Evolutionary conservation across 2,329 filamentous ascomycete genomes (phyloP).

Genomic region (Tympanopsis confertula): DNA sequence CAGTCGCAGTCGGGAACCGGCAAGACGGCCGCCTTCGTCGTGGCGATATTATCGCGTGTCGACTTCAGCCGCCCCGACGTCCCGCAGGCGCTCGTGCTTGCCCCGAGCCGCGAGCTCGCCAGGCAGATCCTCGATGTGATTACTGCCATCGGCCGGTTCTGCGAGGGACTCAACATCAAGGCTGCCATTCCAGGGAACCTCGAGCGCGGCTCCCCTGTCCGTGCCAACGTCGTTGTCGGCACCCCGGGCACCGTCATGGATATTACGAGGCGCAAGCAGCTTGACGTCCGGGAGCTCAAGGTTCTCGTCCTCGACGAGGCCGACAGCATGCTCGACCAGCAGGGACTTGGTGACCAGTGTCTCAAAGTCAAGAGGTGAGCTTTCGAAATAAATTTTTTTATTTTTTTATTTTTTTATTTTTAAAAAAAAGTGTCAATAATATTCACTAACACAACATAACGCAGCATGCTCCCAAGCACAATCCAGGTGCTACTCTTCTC

Average conservation of each 20-base stretch:
- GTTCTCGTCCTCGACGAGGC: slow-evolving; percentile 90
- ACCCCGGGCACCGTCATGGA: slow-evolving; percentile 91
- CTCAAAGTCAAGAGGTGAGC: slow-evolving; percentile 73
- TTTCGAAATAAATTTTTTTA: background rate
- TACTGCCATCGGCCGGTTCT: slow-evolving; percentile 71
- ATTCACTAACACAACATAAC: no score
- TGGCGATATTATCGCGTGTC: slow-evolving; percentile 79
- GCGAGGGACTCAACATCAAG: slow-evolving; percentile 62
- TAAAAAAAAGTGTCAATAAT: slow-evolving; percentile 15
- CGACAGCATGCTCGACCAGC: slow-evolving; percentile 96
- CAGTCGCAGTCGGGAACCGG: slow-evolving; percentile 99
- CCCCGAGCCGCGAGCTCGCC: slow-evolving; percentile 86
- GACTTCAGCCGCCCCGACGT: slow-evolving; percentile 56
- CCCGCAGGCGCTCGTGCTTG: slow-evolving; percentile 80
- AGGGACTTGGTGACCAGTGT: slow-evolving; percentile 91
- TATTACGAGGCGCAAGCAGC: slow-evolving; percentile 63
- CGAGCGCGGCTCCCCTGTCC: slow-evolving; percentile 55
- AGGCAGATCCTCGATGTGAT: slow-evolving; percentile 87
- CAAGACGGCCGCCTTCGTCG: slow-evolving; percentile 92
- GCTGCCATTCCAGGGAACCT: slow-evolving; percentile 74
- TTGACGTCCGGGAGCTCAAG: slow-evolving; percentile 62
- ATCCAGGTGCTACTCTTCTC: slow-evolving; percentile 93
- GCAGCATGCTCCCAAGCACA: slow-evolving; percentile 59
- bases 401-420: background rate
- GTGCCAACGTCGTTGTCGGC: slow-evolving; percentile 74